Conservation (phyloP, 768 basidiomycete species). For the Serendipita sp. region DNA sequence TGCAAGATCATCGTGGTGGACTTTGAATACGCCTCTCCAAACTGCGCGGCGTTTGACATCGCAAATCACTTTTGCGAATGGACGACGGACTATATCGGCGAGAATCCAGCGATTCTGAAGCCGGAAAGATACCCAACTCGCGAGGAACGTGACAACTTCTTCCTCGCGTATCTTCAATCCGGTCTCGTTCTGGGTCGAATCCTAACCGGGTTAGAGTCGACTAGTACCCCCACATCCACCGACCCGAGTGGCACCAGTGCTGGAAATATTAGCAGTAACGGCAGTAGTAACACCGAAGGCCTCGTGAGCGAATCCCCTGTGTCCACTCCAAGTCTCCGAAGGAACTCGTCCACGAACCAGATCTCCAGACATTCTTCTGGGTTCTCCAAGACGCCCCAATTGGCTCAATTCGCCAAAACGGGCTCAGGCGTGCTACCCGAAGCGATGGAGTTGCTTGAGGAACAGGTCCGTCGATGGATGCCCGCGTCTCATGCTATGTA, state of each 20-base stretch:
- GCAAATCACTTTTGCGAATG: conserved; percentile 97
- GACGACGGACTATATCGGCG: conserved; percentile 75
- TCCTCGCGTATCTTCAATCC: conserved; percentile 50
- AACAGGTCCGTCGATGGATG: conserved; percentile 74
- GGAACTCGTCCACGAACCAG: background rate
- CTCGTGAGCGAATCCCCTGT: background rate
- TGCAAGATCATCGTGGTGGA: conserved; percentile 35
- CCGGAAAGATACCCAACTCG: conserved; percentile 50
- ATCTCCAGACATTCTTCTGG: background rate
- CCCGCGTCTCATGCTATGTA: conserved; percentile 84
- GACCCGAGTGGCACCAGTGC: background rate
- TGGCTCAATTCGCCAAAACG: background rate
- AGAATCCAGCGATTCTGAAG: conserved; percentile 50
- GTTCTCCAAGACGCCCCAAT: background rate
- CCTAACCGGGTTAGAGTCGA: background rate
- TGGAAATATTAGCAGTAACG: background rate
- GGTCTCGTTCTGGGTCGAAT: conserved; percentile 7
- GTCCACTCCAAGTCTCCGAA: background rate
- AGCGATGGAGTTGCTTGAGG: conserved; percentile 44
- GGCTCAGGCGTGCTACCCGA: conserved; percentile 11
- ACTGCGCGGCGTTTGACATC: conserved; percentile 87
- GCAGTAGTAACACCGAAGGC: background rate
- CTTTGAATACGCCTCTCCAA: conserved; percentile 91
- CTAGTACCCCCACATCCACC: background rate
- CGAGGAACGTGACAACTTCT: conserved; percentile 67